Conservation (phyloP, 169 alveolate species). For the Cytauxzoon felis region DNA sequence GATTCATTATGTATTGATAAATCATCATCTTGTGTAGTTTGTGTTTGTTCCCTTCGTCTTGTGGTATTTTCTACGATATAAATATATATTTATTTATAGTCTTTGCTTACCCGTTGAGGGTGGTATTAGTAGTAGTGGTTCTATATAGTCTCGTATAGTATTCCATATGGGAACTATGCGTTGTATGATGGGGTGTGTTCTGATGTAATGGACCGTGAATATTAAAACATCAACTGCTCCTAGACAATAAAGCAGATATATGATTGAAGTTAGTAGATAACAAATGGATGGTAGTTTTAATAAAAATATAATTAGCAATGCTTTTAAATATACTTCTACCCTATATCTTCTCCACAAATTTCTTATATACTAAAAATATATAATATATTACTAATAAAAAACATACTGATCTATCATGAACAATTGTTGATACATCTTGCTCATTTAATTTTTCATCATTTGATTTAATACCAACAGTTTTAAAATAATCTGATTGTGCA, state of each 20-base stretch:
- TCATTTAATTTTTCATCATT: too few species aligned
- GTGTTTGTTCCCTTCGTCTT: too few species aligned
- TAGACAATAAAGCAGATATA: conserved; percentile 26
- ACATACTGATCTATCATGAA: too few species aligned
- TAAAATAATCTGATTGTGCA: too few species aligned
- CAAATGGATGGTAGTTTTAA: conserved; percentile 40
- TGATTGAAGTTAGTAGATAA: conserved; percentile 11
- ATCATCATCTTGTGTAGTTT: too few species aligned
- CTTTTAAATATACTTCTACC: conserved; percentile 36
- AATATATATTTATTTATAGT: too few species aligned
- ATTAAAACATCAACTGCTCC: not conserved
- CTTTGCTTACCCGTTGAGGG: not conserved
- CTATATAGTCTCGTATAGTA: not conserved
- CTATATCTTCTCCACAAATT: conserved; percentile 17
- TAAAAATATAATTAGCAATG: conserved; percentile 33
- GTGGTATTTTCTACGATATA: too few species aligned
- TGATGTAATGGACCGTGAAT: not conserved
- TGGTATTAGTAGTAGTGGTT: conserved; percentile 19
- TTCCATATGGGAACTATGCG: not conserved
- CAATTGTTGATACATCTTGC: too few species aligned
- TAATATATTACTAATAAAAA: too few species aligned
- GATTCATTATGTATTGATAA: too few species aligned
- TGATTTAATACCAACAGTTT: too few species aligned
- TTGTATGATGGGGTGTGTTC: conserved; percentile 1
- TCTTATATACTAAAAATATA: conserved; percentile 16